Evolutionary conservation across 164 flowering plant genomes (phyloP), one percentile per base, ranked within the genome.

Genomic region (Stephania japonica): DNA sequence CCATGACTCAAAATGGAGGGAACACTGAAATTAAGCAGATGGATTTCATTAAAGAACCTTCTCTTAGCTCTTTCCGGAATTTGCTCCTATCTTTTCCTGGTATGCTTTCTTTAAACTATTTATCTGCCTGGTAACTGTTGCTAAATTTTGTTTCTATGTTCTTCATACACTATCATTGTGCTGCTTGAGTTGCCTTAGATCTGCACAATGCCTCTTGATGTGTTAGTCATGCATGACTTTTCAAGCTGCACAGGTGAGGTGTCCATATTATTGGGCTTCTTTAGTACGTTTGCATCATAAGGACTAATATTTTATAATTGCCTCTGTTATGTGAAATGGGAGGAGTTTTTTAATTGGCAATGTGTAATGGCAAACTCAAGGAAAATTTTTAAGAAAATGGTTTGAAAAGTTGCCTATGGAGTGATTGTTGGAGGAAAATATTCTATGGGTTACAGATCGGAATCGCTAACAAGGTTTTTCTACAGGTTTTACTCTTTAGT

Each of bases 31-130:
- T 73, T 56, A 87, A 81, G 82, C 88, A 80, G 73, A 73, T 78
- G 71, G 90, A 85, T 65, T 75, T 73, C 66, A 49, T 75, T 25
- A 87, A 83, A 76, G 92, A 91, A 79, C 94, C 95, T 53, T 73
- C 72, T 71, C 66, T 75, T 24, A 83, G 81, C 75, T 83, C 84
- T 70, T 76, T 73, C 73, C 83, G 69, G 74, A 88, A 91, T 76
- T 83, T 92, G 69, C 84, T 92, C 73, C 83, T 91, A 63, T 85
- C 76, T 78, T 90, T 75, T 78, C 95, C 97, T 78, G 94, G 99
- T 94, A 85, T 56, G 50, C 49, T 23, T 56, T 70, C 75, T 26
- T 11, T 19, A 18, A 11, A 27, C 71, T 21, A 43, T 13, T 42
- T 8, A 21, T 25, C 41, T 27, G 42, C 19, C 24, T 24, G 27